These are phyloP conservation scores for Eucalyptus brandiana DNA, from an alignment of 345 rosid genomes.

Conservation along the genomic window DNA sequence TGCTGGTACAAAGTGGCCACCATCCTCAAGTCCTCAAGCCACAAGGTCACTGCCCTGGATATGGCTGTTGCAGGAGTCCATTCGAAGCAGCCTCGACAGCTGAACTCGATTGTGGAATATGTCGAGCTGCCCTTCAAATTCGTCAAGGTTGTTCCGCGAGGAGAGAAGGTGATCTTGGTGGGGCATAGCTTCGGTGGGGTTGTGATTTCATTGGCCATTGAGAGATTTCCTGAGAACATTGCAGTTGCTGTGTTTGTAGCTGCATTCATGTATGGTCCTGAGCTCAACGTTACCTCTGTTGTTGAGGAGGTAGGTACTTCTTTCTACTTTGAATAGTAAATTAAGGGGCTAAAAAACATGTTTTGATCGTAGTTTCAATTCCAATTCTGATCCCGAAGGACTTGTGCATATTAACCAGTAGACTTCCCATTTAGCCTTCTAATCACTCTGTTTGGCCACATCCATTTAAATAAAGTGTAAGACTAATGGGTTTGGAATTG, in stretches of 20 bases:
- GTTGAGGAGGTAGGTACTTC: background rate
- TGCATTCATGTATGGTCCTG: constrained; percentile 8
- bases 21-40: constrained; percentile 12
- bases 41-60: constrained; percentile 22
- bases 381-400: background rate
- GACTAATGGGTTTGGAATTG: background rate
- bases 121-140: constrained; percentile 1
- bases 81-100: background rate
- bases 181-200: constrained; percentile 22
- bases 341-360: background rate
- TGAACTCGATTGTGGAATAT: constrained; percentile 1
- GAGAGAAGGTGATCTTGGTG: constrained; percentile 13
- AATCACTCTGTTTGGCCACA: background rate
- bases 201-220: background rate
- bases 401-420: background rate
- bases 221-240: background rate
- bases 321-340: background rate
- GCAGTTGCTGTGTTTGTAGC: constrained; percentile 1
- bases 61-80: constrained; percentile 19
- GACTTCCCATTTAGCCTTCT: background rate
- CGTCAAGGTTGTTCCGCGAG: background rate
- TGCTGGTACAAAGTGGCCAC: constrained; percentile 24
- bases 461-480: background rate
- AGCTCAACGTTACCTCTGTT: background rate
- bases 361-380: background rate